Conservation (phyloP, 2,329 filamentous ascomycete species). For the Hysterium pulicare region DNA sequence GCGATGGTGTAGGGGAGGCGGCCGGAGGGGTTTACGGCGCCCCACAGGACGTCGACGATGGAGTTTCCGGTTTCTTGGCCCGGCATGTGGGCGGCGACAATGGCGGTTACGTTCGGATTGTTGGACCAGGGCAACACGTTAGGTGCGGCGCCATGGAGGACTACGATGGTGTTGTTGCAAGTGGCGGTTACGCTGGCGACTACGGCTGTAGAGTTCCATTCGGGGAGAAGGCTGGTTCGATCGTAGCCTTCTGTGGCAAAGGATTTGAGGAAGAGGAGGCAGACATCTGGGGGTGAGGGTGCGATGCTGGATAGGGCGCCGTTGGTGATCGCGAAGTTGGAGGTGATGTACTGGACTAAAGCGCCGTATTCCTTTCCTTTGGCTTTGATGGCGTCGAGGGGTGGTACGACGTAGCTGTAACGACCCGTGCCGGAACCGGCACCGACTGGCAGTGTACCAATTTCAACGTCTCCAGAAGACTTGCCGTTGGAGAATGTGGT, state of each 20-base stretch:
- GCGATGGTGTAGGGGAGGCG: conserved; percentile 27
- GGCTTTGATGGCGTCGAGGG: conserved; percentile 41
- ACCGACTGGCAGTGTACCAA: conserved; percentile 43
- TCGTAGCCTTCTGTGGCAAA: conserved; percentile 42
- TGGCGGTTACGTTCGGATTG: conserved; percentile 29
- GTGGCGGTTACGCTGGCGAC: conserved; percentile 39
- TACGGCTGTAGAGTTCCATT: conserved; percentile 32
- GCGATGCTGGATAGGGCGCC: conserved; percentile 21
- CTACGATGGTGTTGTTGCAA: conserved; percentile 47
- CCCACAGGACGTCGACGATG: conserved; percentile 26
- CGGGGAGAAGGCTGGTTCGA: conserved; percentile 28
- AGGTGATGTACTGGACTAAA: conserved; percentile 46
- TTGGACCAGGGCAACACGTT: conserved; percentile 33
- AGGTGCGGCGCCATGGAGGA: conserved; percentile 35
- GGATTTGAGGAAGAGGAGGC: conserved; percentile 54
- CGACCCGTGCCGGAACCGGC: conserved; percentile 43
- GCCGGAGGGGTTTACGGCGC: conserved; percentile 22
- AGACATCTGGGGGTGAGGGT: conserved; percentile 41
- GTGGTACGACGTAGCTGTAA: conserved; percentile 37
- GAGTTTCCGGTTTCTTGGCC: conserved; percentile 30
- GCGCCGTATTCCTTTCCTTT: conserved; percentile 22
- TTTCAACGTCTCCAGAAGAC: conserved; percentile 32
- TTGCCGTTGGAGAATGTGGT: conserved; percentile 7
- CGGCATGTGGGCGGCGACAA: conserved; percentile 29
- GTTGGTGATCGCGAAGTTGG: conserved; percentile 34